Evolutionary conservation across 1,284 basidiomycete species (phyloP), one percentile per base, ranked within the genome.

Genomic region (Meripilus lineatus): DNA sequence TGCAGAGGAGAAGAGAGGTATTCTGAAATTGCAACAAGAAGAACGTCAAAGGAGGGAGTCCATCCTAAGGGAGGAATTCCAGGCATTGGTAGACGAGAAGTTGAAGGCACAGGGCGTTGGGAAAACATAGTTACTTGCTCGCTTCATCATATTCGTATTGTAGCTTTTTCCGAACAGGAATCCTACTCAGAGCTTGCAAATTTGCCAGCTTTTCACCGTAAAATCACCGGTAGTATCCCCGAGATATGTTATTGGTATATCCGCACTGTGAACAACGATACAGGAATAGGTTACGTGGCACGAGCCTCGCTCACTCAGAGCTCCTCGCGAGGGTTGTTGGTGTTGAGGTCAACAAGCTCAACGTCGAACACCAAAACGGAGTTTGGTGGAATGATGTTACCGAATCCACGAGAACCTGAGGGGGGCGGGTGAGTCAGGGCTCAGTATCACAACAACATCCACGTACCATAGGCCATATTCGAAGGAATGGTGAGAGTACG

Each of bases 1-100:
- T 55, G 93, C 94, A 1, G 95, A 98, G 69, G 95, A 99, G 73
- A 96, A 97, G 72, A 72, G 93, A 34, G 89, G 90, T 20, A 92
- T 97, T 46, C 63, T 98, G 57, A 93, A 94, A 67, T 61, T 95
- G 65, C 92, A 96, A 68, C 88, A 77, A 60, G 94, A 98, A 67
- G 94, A 98, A 68, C 81, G 88, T 65, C 81, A 86, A 58, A 81
- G 93, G 66, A 81, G 92, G 63, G 95, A 99, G 64, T 67, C 82
- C 18, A 84, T 90, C 48, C 62, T 90, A 48, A 56, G 72, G 56
- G 66, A 89, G 56, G 89, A 90, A 64, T 90, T 93, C 64, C 83
- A 76, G 51, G 82, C 85, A 65, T 73, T 92, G 45, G 84, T 91
- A 21, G 70, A 73, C 23, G 89, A 92, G 46, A 81, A 77, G 54